Base-by-base conservation (phyloP, 108 stramenopile genomes). In the Cyclotella baltica region DNA sequence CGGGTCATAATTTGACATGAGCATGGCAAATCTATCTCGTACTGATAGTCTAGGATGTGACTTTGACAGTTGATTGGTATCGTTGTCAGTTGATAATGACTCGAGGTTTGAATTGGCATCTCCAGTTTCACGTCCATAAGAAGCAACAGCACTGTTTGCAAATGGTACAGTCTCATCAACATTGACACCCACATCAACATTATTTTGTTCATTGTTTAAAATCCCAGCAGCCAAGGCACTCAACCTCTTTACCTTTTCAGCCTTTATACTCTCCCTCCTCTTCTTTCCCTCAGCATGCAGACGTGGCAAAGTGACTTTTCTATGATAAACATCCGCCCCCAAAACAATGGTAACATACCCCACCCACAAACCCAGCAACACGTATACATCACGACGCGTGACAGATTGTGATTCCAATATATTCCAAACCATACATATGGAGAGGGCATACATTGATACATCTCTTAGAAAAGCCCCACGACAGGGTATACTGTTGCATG, bases 401-500 rank as follows among this genome's bases (percentile, higher is more conserved):
- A 83, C 75, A 8, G 18, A 40, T 28, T 73, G 72, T 20, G 75
- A 57, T 57, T 75, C 79, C 18, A 83, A 27, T 46, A 69, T 34
- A 27, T 48, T 10, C 57, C 67, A 67, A 3, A 87, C 87, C 25
- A 80, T 51, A 15, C 59, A 61, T 2, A 80, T 50, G 6, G 81
- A 72, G 28, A 83, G 1, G 2, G 65, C 62, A 61, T 79, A 85
- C 62, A 84, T 75, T 0, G 69, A 37, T 8, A 87, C 80, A 62
- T 87, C 87, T 27, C 87, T 55, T 10, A 87, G 35, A 28, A 87
- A 83, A 13, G 87, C 81, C 2, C 67, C 68, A 29, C 81, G 83
- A 71, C 84, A 85, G 36, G 64, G 46, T 16, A 83, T 83, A n/a
- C 81, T 84, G 11, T 67, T 48, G 34, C 78, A 75, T n/a, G 73